Percentiles rank a stretch among this genome's conserved stretches.
These are phyloP conservation scores for Tillandsia leiboldiana DNA, from an alignment of 176 grass and related monocot genomes.

Conservation along the genomic window DNA sequence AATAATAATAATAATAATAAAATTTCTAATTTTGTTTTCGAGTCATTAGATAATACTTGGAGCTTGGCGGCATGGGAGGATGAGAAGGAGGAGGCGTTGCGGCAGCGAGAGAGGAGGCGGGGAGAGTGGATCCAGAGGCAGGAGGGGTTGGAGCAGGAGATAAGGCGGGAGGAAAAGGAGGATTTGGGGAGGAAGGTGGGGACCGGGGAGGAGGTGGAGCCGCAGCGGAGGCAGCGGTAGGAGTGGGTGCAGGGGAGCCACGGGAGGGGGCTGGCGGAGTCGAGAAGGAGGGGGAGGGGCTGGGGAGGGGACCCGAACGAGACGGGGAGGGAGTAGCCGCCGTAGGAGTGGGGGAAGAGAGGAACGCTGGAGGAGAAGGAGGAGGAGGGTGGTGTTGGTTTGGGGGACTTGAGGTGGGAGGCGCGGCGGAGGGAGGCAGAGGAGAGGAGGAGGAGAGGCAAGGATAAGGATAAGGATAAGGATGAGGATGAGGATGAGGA, in stretches of 20 bases:
- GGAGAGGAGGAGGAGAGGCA: slow-evolving; percentile 24
- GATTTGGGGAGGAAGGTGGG: slow-evolving; percentile 53
- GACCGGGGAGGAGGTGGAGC: not conserved
- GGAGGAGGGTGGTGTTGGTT: not conserved
- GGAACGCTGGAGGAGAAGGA: not conserved
- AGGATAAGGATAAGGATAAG: slow-evolving; percentile 6
- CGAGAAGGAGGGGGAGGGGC: slow-evolving; percentile 51
- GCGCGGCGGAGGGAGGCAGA: slow-evolving; percentile 45
- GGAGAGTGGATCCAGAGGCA: slow-evolving; percentile 62
- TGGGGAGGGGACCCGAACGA: slow-evolving; percentile 60
- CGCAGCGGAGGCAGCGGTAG: slow-evolving; percentile 59
- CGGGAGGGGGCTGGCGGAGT: slow-evolving; percentile 68
- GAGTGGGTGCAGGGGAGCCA: slow-evolving; percentile 67
- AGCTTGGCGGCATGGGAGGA: slow-evolving; percentile 1
- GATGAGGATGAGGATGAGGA: not conserved
- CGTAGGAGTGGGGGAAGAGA: slow-evolving; percentile 80
- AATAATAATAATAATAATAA: too few relatives aligned
- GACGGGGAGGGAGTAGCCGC: slow-evolving; percentile 71
- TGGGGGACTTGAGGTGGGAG: slow-evolving; percentile 24
- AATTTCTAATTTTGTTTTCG: too few relatives aligned
- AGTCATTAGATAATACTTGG: not conserved
- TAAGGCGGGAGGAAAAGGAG: slow-evolving; percentile 48
- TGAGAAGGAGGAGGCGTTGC: not conserved
- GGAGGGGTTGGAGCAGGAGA: slow-evolving; percentile 52
- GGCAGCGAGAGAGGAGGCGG: slow-evolving; percentile 23